Evolutionary conservation across 2,329 filamentous ascomycete genomes (phyloP).

Genomic region (Colletotrichum incanum): DNA sequence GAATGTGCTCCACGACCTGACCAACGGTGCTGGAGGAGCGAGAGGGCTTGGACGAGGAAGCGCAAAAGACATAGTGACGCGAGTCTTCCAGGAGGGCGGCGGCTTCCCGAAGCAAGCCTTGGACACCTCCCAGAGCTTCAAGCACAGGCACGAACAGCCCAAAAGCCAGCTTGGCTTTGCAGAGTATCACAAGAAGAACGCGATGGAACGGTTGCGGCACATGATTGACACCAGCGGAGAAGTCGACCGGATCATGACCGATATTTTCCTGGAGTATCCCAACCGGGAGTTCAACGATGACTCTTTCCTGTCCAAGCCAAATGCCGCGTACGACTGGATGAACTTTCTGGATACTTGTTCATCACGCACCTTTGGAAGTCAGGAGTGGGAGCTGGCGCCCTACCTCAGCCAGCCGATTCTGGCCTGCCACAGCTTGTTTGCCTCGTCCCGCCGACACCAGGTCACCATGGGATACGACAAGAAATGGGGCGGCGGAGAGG

Average conservation of each 20-base stretch:
- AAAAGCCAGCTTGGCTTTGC: constrained; percentile 77
- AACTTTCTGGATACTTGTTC: constrained; percentile 92
- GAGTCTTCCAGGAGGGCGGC: constrained; percentile 85
- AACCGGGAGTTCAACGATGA: constrained; percentile 94
- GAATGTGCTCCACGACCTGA: constrained; percentile 77
- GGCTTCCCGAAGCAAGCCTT: constrained; percentile 78
- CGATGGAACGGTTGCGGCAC: constrained; percentile 79
- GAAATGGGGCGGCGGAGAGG: constrained; percentile 63
- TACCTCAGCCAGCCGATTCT: constrained; percentile 91
- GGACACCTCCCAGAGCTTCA: constrained; percentile 52
- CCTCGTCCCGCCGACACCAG: constrained; percentile 74
- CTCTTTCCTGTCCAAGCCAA: constrained; percentile 89
- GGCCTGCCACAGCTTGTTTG: constrained; percentile 93
- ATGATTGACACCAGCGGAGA: constrained; percentile 87
- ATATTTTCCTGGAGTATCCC: constrained; percentile 90
- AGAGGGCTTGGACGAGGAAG: constrained; percentile 81
- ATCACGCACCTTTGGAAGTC: constrained; percentile 82
- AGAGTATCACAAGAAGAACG: constrained; percentile 80
- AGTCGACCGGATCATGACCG: constrained; percentile 82
- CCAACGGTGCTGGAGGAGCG: constrained; percentile 79
- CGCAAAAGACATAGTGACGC: constrained; percentile 80
- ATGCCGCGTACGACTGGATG: constrained; percentile 92
- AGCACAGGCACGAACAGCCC: constrained; percentile 66
- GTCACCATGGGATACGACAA: constrained; percentile 60
- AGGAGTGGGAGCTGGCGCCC: constrained; percentile 92